phyloP scores from a whole-genome alignment of 257 asterid species.

The Plantago elongata region DNA sequence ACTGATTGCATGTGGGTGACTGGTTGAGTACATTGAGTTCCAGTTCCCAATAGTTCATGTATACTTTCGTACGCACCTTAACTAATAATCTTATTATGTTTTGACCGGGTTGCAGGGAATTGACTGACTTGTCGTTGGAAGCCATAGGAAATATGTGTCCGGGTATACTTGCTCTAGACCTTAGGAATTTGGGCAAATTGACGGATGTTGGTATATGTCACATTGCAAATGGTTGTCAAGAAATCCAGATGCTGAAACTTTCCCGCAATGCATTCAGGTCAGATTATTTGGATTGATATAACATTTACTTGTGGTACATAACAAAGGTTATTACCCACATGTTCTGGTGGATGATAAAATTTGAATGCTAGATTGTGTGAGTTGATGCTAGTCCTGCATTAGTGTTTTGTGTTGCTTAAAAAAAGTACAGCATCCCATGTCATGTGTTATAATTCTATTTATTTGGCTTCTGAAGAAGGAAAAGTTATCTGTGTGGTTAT shows the following conservation, averaged over 20 bases:
- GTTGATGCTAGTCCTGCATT: too few species aligned
- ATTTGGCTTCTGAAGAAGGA: too few species aligned
- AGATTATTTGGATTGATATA: background rate
- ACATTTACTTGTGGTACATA: background rate
- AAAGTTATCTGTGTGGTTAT: background rate
- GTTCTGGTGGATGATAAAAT: too few species aligned
- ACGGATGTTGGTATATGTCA: constrained; percentile 72
- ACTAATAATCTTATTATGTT: background rate
- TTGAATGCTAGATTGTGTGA: too few species aligned
- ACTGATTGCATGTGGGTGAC: constrained; percentile 69
- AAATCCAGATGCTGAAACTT: constrained; percentile 51
- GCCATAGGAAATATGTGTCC: constrained; percentile 56
- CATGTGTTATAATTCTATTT: too few species aligned
- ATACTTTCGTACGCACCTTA: constrained; percentile 3
- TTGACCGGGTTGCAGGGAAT: constrained; percentile 44
- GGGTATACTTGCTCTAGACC: constrained; percentile 57
- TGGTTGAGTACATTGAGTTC: constrained; percentile 3
- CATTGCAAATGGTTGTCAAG: constrained; percentile 83
- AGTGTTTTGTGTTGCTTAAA: too few species aligned
- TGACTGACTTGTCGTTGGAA: constrained; percentile 64
- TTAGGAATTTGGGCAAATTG: constrained; percentile 54
- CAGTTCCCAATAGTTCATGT: constrained; percentile 4
- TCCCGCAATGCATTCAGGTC: constrained; percentile 71
- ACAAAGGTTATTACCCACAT: too few species aligned
- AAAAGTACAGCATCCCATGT: too few species aligned